Evolutionary conservation across 2,329 filamentous ascomycete species (phyloP).

Genomic region (Fusarium sp.): DNA sequence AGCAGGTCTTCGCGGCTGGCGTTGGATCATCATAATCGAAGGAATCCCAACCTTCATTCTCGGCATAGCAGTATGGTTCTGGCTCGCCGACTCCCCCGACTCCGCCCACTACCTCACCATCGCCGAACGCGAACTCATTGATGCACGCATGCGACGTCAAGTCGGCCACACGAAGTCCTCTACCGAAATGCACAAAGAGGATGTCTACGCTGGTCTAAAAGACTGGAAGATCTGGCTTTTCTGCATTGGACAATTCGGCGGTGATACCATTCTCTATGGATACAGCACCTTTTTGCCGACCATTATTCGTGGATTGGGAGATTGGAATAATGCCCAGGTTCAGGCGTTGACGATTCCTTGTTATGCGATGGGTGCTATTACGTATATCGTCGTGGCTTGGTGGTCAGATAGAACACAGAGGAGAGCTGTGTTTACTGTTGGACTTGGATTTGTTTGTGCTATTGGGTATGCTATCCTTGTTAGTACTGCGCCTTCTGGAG

Average conservation of each 20-base stretch:
- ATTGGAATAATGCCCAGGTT: slow-evolving; percentile 54
- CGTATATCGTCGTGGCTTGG: slow-evolving; percentile 66
- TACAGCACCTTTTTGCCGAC: slow-evolving; percentile 74
- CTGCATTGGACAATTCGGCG: slow-evolving; percentile 68
- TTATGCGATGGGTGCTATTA: slow-evolving; percentile 70
- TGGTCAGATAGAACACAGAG: slow-evolving; percentile 68
- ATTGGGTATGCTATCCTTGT: slow-evolving; percentile 69
- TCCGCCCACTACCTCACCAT: slow-evolving; percentile 67
- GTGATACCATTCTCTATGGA: slow-evolving; percentile 71
- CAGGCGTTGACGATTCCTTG: slow-evolving; percentile 77
- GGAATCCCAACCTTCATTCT: slow-evolving; percentile 52
- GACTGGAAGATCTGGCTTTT: slow-evolving; percentile 72
- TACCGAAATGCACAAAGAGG: slow-evolving; percentile 57
- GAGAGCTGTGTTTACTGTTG: slow-evolving; percentile 65
- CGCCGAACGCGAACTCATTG: slow-evolving; percentile 58
- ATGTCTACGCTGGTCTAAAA: slow-evolving; percentile 66
- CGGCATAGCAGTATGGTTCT: slow-evolving; percentile 45
- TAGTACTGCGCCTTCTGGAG: slow-evolving; percentile 61
- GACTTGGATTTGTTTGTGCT: slow-evolving; percentile 63
- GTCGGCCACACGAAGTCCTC: slow-evolving; percentile 46
- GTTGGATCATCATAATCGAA: slow-evolving; percentile 71
- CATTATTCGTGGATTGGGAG: slow-evolving; percentile 70
- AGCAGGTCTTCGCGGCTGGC: slow-evolving; percentile 48
- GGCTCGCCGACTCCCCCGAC: slow-evolving; percentile 50
- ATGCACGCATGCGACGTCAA: slow-evolving; percentile 45